Evolutionary conservation across 208 protist species (phyloP), one percentile per base, ranked within the genome.

Genomic region (Crithidia thermophila): DNA sequence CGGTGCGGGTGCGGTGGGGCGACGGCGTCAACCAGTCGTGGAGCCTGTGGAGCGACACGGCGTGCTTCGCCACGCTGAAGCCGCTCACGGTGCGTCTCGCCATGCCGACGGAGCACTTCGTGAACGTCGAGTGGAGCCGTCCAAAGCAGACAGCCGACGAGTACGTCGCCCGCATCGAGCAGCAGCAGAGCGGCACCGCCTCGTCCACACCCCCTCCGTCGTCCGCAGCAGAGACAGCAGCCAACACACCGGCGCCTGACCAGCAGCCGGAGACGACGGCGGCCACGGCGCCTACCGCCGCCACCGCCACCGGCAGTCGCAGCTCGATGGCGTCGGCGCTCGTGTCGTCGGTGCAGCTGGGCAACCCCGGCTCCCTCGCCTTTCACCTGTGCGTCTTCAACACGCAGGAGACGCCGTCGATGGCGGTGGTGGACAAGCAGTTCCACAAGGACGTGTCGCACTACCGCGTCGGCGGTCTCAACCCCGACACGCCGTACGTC

Each of bases 371-470:
- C 16, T 81, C 84, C 16, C 72, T 87, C 42, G 80, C 85, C 23
- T 95, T 92, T 53, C 90, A 97, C 51, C 46, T 95, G 27, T 95
- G 93, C 74, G 81, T 91, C 27, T 95, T 95, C 75, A 72, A 77
- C 68, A 77, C 64, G 18, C 65, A 93, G 40, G 67, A 86, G 25
- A 86, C 82, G 7, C 93, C 90, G 4, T 86, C 88, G 1, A 53
- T 84, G 40, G 87, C 93, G 3, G 79, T 95, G 30, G 72, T 96
- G 11, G 93, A 97, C 64, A 91, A 92, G 62, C 93, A 97, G 76
- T 90, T 96, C 56, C 79, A 80, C 52, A 79, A 81, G 55, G 87
- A 94, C 25, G 67, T 85, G 11, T 74, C 56, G 23, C 65, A 65
- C 42, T 94, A 85, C 67, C 81, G 77, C 51, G 60, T 95, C 42